These are phyloP conservation scores for Suillus subalutaceus DNA, from an alignment of 768 basidiomycete genomes.

Conservation along the genomic window DNA sequence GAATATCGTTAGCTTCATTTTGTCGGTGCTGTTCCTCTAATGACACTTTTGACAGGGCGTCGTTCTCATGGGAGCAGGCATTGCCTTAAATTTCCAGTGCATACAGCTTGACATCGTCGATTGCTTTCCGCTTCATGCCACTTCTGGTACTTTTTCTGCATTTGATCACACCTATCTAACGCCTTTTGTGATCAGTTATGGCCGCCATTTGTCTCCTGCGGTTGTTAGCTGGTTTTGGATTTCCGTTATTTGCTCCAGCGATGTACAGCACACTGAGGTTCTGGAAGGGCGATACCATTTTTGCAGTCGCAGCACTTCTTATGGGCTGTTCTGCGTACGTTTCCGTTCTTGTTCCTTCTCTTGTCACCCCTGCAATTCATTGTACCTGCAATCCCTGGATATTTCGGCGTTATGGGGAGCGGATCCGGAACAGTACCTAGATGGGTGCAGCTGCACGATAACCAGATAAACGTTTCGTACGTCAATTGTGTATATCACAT, in stretches of 20 bases:
- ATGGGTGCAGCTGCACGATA: background rate
- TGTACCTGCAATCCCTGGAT: slow-evolving; percentile 41
- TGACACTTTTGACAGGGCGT: slow-evolving; percentile 49
- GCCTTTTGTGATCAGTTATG: slow-evolving; percentile 45
- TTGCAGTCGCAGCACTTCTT: slow-evolving; percentile 58
- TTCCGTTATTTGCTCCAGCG: slow-evolving; percentile 76
- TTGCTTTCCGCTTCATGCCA: slow-evolving; percentile 64
- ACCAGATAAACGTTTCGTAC: background rate
- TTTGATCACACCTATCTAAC: background rate
- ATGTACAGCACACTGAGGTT: slow-evolving; percentile 70
- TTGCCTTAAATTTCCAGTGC: slow-evolving; percentile 60
- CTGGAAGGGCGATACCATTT: slow-evolving; percentile 68
- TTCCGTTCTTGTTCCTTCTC: background rate
- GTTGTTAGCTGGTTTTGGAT: slow-evolving; percentile 69
- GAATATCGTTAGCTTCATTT: slow-evolving; percentile 53
- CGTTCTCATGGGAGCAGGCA: slow-evolving; percentile 54
- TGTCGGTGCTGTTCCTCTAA: slow-evolving; percentile 11
- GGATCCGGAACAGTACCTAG: slow-evolving; percentile 46
- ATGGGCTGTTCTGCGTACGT: slow-evolving; percentile 58
- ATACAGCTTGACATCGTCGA: slow-evolving; percentile 74
- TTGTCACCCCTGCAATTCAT: background rate
- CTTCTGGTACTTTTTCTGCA: slow-evolving; percentile 51
- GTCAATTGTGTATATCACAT: background rate
- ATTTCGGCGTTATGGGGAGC: slow-evolving; percentile 48
- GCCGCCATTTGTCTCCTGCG: slow-evolving; percentile 67